Conservation (phyloP, 2,329 filamentous ascomycete species). For the Fusarium sp. region DNA sequence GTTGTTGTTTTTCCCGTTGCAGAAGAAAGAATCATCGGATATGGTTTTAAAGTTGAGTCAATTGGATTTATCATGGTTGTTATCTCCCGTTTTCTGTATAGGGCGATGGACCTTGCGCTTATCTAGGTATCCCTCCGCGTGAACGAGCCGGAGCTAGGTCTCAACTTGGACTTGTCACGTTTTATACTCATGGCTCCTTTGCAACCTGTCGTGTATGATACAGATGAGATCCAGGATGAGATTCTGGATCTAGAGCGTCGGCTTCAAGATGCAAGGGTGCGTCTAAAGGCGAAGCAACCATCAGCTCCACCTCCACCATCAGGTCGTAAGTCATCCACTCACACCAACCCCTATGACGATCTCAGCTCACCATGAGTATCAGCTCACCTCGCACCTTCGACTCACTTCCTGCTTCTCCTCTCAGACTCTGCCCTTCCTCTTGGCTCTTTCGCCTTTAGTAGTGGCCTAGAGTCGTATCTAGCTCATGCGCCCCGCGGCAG, state of each 20-base stretch:
- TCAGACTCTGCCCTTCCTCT: slow-evolving; percentile 85
- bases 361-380: slow-evolving; percentile 5
- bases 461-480: slow-evolving; percentile 84
- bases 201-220: slow-evolving; percentile 17
- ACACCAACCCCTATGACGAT: not conserved
- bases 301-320: slow-evolving; percentile 22
- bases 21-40: slow-evolving; percentile 3
- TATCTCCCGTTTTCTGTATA: slow-evolving; percentile 30
- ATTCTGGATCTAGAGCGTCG: slow-evolving; percentile 68
- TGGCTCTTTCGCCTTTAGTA: slow-evolving; percentile 89
- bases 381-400: slow-evolving; percentile 39
- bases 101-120: slow-evolving; percentile 26
- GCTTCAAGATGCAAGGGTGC: slow-evolving; percentile 59
- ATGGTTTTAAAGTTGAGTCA: slow-evolving; percentile 13
- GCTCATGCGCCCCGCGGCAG: slow-evolving; percentile 67
- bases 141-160: slow-evolving; percentile 11
- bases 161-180: slow-evolving; percentile 15
- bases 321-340: slow-evolving; percentile 21
- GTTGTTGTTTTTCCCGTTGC: not conserved
- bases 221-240: slow-evolving; percentile 61
- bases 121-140: slow-evolving; percentile 19
- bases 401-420: slow-evolving; percentile 80
- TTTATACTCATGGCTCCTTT: slow-evolving; percentile 43
- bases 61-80: slow-evolving; percentile 35
- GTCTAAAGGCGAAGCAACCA: slow-evolving; percentile 51